phyloP scores from a whole-genome alignment of 1,139 yeast species.

The Blastobotrys elegans region DNA sequence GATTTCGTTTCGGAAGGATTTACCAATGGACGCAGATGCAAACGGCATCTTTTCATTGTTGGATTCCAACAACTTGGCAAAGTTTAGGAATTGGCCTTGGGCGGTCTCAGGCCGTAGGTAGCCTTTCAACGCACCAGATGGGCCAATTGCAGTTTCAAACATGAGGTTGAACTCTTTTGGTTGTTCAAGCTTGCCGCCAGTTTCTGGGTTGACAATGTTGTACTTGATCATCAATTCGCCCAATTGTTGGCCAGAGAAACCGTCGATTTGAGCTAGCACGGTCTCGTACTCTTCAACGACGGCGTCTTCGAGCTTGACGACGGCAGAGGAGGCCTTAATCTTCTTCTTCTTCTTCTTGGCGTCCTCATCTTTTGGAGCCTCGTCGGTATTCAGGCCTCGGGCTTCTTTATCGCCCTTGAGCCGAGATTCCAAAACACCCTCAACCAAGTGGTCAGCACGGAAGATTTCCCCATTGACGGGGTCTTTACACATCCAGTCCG shows the following conservation, averaged over 20 bases:
- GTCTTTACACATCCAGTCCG: conserved; percentile 99
- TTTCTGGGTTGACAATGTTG: conserved; percentile 85
- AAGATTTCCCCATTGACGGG: conserved; percentile 94
- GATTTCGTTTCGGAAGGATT: conserved; percentile 97
- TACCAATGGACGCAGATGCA: conserved; percentile 98
- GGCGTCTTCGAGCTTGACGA: conserved; percentile 76
- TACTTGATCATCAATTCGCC: conserved; percentile 81
- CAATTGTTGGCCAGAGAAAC: conserved; percentile 85
- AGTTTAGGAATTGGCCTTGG: conserved; percentile 97
- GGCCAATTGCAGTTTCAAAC: conserved; percentile 99
- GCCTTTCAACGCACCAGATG: conserved; percentile 94
- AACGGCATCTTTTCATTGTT: conserved; percentile 97
- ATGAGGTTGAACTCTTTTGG: conserved; percentile 96
- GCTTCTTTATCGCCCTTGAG: conserved; percentile 96
- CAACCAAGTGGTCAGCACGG: conserved; percentile 97
- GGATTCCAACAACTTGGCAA: conserved; percentile 85
- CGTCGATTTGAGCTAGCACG: conserved; percentile 86
- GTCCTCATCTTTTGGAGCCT: conserved; percentile 54
- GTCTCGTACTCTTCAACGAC: conserved; percentile 76
- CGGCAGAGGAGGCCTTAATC: conserved; percentile 89
- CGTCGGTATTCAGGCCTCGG: conserved; percentile 66
- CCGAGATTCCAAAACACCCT: conserved; percentile 93
- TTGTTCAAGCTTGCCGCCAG: conserved; percentile 77
- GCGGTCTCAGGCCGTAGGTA: conserved; percentile 98
- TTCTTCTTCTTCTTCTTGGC: conserved; percentile 90